Conservation (phyloP, 768 basidiomycete genomes). For the Ramaria sp. region DNA sequence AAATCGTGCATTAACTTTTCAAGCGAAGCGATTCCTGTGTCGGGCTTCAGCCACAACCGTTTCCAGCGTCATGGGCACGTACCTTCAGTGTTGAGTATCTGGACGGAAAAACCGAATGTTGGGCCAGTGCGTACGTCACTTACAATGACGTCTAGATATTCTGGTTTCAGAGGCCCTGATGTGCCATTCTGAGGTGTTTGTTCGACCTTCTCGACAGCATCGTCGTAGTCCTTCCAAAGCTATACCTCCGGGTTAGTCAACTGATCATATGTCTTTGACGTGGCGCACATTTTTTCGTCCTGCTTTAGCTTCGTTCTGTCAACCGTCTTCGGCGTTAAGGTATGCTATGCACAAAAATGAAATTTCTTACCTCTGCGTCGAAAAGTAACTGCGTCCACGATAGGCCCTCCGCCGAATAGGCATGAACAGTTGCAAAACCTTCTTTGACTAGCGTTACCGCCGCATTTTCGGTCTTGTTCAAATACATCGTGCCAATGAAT, state of each 20-base stretch:
- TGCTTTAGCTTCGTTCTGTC: constrained; percentile 72
- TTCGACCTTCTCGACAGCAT: constrained; percentile 48
- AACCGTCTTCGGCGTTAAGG: background rate
- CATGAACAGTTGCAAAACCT: constrained; percentile 80
- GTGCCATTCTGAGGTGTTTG: constrained; percentile 22
- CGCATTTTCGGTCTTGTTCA: constrained; percentile 79
- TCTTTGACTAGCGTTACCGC: constrained; percentile 77
- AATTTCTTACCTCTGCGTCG: constrained; percentile 61
- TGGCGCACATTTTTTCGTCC: constrained; percentile 63
- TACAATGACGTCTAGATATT: constrained; percentile 89
- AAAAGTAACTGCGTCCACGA: constrained; percentile 71
- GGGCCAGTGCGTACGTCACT: constrained; percentile 71
- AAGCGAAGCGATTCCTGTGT: constrained; percentile 74
- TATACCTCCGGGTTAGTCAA: constrained; percentile 19
- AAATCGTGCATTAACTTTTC: constrained; percentile 95
- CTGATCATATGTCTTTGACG: background rate
- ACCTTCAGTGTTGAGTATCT: constrained; percentile 89
- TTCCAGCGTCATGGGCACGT: constrained; percentile 11
- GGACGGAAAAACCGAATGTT: constrained; percentile 83
- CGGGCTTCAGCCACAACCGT: background rate
- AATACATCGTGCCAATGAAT: constrained; percentile 81
- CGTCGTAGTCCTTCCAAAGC: constrained; percentile 86
- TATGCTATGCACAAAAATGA: background rate
- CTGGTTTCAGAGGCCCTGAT: constrained; percentile 45
- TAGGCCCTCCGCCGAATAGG: constrained; percentile 76